Percentiles rank a stretch among this genome's conserved stretches.
These are phyloP conservation scores for Emydomyces testavorans DNA, from an alignment of 2,329 filamentous ascomycete genomes.

Conservation along the genomic window DNA sequence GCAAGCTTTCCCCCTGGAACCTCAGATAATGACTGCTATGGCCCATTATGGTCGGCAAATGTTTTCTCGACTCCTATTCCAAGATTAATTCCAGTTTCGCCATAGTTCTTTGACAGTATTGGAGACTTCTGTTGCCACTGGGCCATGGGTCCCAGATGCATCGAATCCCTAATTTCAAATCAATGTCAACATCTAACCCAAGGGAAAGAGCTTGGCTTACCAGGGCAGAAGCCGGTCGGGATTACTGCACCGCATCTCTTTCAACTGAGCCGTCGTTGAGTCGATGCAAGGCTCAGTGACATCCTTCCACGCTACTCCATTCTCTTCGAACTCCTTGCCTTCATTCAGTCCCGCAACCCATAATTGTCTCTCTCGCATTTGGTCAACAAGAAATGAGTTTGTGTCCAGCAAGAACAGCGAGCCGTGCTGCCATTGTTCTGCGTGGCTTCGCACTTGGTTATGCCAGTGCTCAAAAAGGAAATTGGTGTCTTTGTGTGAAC, in stretches of 20 bases:
- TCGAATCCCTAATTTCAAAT: conserved; percentile 29
- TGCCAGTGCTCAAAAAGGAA: conserved; percentile 29
- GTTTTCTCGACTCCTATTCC: conserved; percentile 1
- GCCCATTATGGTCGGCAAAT: background rate
- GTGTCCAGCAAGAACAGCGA: conserved; percentile 32
- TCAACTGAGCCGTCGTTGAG: background rate
- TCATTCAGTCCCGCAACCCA: conserved; percentile 28
- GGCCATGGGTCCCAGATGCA: conserved; percentile 31
- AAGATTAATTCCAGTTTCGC: conserved; percentile 16
- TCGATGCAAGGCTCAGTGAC: conserved; percentile 28
- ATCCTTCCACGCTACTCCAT: conserved; percentile 28
- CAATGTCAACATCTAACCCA: conserved; percentile 8
- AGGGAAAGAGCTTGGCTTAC: conserved; percentile 21
- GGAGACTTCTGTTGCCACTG: conserved; percentile 32
- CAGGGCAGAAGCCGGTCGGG: conserved; percentile 34
- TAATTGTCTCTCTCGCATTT: conserved; percentile 31
- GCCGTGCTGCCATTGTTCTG: conserved; percentile 26
- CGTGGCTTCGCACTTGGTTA: conserved; percentile 21
- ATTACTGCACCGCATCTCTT: conserved; percentile 24
- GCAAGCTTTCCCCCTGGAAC: background rate
- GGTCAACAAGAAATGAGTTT: conserved; percentile 31
- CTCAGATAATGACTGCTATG: background rate
- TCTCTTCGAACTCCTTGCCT: conserved; percentile 27
- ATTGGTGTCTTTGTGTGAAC: conserved; percentile 29
- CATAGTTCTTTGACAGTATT: conserved; percentile 28